These are phyloP conservation scores for Microcos paniculata DNA, from an alignment of 345 rosid genomes.

Conservation along the genomic window DNA sequence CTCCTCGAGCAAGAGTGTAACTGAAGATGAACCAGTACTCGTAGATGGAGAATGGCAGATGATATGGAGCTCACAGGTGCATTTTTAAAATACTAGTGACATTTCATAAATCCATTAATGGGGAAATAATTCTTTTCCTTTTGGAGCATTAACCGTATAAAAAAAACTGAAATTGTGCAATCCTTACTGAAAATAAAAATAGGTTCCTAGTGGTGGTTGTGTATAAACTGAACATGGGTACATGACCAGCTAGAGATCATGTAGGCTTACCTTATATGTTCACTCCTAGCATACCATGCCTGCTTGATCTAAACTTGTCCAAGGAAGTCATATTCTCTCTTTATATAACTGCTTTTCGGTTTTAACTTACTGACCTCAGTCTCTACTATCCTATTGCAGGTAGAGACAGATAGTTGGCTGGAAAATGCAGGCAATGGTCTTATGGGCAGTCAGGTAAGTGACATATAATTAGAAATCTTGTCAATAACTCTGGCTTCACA, in stretches of 20 bases:
- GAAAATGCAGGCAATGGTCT: slow-evolving; percentile 94
- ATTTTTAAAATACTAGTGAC: neutral
- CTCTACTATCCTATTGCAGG: slow-evolving; percentile 35
- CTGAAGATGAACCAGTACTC: slow-evolving; percentile 51
- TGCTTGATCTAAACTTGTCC: neutral
- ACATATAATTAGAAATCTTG: neutral
- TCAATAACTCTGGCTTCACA: neutral
- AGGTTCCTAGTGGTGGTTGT: neutral
- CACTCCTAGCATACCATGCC: neutral
- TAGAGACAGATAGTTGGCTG: slow-evolving; percentile 91
- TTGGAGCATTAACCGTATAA: neutral
- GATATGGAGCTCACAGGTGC: slow-evolving; percentile 98
- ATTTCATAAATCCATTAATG: neutral
- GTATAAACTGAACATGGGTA: neutral
- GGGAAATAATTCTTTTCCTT: neutral
- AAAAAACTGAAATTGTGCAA: neutral
- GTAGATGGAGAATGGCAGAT: slow-evolving; percentile 90
- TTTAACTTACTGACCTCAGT: neutral
- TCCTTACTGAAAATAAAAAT: neutral
- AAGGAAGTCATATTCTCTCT: neutral
- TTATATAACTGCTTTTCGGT: neutral
- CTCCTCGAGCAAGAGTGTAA: slow-evolving; percentile 27
- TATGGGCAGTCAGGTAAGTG: slow-evolving; percentile 82
- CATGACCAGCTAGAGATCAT: neutral
- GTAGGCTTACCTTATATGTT: neutral